A percentile compares a stretch with the other conserved stretches of the same genome.
phyloP scores from a whole-genome alignment of 805 yeast genomes.

The Myxozyma neotropica region DNA sequence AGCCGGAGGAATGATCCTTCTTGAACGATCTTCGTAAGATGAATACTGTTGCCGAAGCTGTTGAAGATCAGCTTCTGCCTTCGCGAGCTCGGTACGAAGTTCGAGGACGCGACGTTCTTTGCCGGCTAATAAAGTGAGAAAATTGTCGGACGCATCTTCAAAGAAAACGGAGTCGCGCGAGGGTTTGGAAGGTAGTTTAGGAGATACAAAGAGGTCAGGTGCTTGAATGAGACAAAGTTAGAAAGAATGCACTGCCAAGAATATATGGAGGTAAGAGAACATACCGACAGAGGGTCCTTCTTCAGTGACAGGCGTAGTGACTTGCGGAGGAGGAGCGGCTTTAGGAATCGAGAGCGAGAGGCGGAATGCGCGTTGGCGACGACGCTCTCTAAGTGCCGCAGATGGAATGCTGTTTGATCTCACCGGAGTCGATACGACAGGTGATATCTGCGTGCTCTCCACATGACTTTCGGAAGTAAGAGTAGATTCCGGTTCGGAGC shows the following conservation, averaged over 20 bases:
- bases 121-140: slow-evolving; percentile 44
- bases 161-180: slow-evolving; percentile 5
- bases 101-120: slow-evolving; percentile 46
- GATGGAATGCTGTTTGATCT: not conserved
- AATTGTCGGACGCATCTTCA: slow-evolving; percentile 21
- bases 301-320: slow-evolving; percentile 20
- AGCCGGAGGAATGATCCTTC: not conserved
- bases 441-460: not conserved
- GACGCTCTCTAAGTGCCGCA: slow-evolving; percentile 16
- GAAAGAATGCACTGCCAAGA: not conserved
- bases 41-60: slow-evolving; percentile 27
- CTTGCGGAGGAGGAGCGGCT: slow-evolving; percentile 19
- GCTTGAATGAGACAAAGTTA: not conserved
- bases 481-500: slow-evolving; percentile 4
- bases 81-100: slow-evolving; percentile 42
- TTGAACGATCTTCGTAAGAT: slow-evolving; percentile 27
- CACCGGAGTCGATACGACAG: not conserved
- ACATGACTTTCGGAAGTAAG: not conserved
- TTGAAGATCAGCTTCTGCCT: slow-evolving; percentile 44
- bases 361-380: slow-evolving; percentile 24
- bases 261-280: not conserved
- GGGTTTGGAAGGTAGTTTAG: slow-evolving; percentile 23
- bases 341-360: slow-evolving; percentile 22
- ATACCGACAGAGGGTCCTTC: slow-evolving; percentile 25
- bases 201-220: slow-evolving; percentile 28